Base-by-base conservation (phyloP, 176 grass and related monocot species). In the Raddia guianensis region DNA sequence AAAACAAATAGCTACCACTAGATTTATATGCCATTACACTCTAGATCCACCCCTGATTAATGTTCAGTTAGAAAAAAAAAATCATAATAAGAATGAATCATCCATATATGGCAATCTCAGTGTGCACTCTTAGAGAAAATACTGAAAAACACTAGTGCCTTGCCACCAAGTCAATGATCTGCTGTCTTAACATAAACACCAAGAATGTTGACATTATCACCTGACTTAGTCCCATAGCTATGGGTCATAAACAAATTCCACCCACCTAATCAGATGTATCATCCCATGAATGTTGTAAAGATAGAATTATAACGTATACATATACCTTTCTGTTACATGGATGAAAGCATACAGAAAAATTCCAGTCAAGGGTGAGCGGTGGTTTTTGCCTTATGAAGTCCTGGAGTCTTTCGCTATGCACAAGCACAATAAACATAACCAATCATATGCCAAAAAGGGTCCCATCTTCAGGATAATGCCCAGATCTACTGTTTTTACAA, bases 391-490 rank as follows among this genome's bases (percentile, higher is more conserved):
- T 69, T 50, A 81, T 71, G 79, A 51, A 73, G 15, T 45, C 8
- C 19, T 15, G 27, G 6, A 64, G 9, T 82, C 14, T 65, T 74
- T 56, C 6, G 27, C 5, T 66, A 53, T 45, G 52, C 58, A 56
- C 60, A 83, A 57, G 33, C 18, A 82, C 32, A 72, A 65, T 12
- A 60, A 27, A 54, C 61, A 21, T 45, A 73, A 43, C 1, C 8
- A 73, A 52, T 6, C 14, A 63, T 52, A 50, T 64, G 33, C 12
- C 63, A 63, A 62, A 50, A 42, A 16, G n/a, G 64, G 8, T 42
- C 12, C n/a, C 6, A 13, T 78, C 71, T 83, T 80, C 67, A 51
- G 13, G 51, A n/a, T 72, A 44, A 56, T 82, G 20, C 55, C 16
- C 35, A 52, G 70, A 52, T 27, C 40, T 63, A 77, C 21, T 64